These are phyloP conservation scores for Ustilago tritici DNA, from an alignment of 1,284 basidiomycete genomes.

Conservation along the genomic window DNA sequence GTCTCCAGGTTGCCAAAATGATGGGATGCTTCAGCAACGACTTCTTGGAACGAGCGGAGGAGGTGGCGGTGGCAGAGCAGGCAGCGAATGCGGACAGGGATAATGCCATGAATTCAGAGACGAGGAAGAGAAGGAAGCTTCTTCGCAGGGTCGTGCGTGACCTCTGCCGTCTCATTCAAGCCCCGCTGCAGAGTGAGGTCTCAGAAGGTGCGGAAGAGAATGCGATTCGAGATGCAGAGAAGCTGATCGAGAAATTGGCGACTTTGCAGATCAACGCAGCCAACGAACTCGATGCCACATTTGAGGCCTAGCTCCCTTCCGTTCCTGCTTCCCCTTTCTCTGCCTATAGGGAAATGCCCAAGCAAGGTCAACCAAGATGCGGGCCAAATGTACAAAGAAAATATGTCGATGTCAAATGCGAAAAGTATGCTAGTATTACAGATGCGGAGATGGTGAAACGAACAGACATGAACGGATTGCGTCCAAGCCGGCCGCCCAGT, in stretches of 20 bases:
- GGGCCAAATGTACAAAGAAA: neutral
- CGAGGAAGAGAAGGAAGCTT: slow-evolving; percentile 22
- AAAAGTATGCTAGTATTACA: slow-evolving; percentile 34
- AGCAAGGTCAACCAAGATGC: neutral
- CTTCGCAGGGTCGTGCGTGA: slow-evolving; percentile 21
- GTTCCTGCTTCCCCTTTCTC: too few species aligned
- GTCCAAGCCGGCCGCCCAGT: slow-evolving; percentile 9
- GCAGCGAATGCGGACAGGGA: slow-evolving; percentile 3
- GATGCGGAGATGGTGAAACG: slow-evolving; percentile 16
- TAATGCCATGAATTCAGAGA: neutral
- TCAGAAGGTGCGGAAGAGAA: neutral
- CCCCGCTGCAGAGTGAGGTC: neutral
- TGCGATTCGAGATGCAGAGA: neutral
- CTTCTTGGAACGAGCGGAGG: slow-evolving; percentile 29
- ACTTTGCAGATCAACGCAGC: slow-evolving; percentile 17
- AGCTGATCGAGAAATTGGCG: slow-evolving; percentile 18
- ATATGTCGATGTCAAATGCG: slow-evolving; percentile 9
- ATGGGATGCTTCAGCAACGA: slow-evolving; percentile 32
- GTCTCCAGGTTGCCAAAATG: slow-evolving; percentile 50
- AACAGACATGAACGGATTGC: slow-evolving; percentile 9
- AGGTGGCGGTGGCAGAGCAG: slow-evolving; percentile 25
- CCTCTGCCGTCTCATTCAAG: slow-evolving; percentile 10
- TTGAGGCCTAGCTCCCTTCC: neutral
- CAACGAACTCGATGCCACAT: slow-evolving; percentile 18
- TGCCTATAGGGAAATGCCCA: neutral